A percentile compares a stretch with the other conserved stretches of the same genome.
These are phyloP conservation scores for Lepidopterella palustris DNA, from an alignment of 495 filamentous ascomycete genomes.

Conservation along the genomic window DNA sequence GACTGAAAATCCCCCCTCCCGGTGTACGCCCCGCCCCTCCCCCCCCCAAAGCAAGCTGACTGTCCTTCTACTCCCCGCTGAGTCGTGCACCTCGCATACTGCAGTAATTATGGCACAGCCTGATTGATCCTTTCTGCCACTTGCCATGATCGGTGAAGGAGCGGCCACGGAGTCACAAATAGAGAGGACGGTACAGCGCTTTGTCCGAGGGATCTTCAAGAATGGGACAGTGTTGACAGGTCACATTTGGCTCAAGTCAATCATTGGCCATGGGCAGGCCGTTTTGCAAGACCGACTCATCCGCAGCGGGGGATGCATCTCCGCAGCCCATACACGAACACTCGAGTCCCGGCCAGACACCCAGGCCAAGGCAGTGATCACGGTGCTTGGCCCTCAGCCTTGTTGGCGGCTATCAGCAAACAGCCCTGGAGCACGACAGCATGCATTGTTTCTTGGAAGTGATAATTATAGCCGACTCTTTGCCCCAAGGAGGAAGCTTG, in stretches of 20 bases:
- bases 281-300: not conserved
- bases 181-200: not conserved
- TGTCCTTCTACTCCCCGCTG: not conserved
- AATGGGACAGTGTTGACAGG: not conserved
- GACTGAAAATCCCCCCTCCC: no score
- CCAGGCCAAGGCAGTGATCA: not conserved
- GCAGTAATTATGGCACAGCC: not conserved
- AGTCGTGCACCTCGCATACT: no score
- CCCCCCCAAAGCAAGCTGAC: no score
- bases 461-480: not conserved
- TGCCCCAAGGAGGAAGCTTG: no score
- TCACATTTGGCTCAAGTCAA: not conserved
- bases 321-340: not conserved
- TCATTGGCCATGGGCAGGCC: not conserved
- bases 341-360: not conserved
- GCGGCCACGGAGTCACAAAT: not conserved
- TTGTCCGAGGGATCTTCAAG: not conserved
- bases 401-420: not conserved
- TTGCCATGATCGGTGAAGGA: not conserved
- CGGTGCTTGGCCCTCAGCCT: conserved; percentile 1
- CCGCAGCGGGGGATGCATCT: not conserved
- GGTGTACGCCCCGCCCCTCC: no score
- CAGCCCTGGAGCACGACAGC: no score
- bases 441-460: not conserved
- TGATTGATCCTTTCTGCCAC: not conserved